phyloP scores from a whole-genome alignment of 2,329 filamentous ascomycete genomes.

The Nannizziopsis arthrosporioides region DNA sequence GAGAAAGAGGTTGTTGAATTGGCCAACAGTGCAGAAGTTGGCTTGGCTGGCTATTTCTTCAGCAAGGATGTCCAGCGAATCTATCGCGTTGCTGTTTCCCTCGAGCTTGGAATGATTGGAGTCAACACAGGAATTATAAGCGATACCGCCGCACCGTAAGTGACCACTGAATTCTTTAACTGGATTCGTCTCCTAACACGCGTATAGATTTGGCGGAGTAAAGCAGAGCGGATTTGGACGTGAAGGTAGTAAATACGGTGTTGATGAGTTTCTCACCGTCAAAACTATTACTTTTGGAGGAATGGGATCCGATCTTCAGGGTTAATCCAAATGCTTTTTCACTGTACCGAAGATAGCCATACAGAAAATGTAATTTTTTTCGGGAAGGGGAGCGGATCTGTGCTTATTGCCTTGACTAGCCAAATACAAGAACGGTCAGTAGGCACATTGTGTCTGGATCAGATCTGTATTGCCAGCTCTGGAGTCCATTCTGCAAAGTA shows the following conservation, averaged over 20 bases:
- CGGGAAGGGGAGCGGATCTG: too few relatives aligned
- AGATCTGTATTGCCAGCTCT: too few relatives aligned
- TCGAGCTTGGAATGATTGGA: slow-evolving; percentile 42
- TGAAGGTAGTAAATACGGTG: slow-evolving; percentile 66
- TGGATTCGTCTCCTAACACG: neutral
- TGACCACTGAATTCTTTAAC: slow-evolving; percentile 11
- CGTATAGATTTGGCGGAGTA: slow-evolving; percentile 58
- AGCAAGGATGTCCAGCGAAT: slow-evolving; percentile 48
- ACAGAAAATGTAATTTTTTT: too few relatives aligned
- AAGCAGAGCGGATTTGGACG: slow-evolving; percentile 73
- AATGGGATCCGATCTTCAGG: slow-evolving; percentile 48
- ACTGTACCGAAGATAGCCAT: neutral
- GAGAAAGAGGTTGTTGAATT: slow-evolving; percentile 78
- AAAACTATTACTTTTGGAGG: slow-evolving; percentile 59
- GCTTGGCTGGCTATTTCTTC: slow-evolving; percentile 91
- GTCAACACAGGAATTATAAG: slow-evolving; percentile 61
- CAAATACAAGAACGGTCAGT: too few relatives aligned
- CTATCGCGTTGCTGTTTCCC: slow-evolving; percentile 49
- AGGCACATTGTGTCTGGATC: too few relatives aligned
- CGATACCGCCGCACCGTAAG: slow-evolving; percentile 41
- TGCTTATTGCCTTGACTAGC: too few relatives aligned
- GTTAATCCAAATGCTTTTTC: slow-evolving; percentile 14
- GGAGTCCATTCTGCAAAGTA: too few relatives aligned
- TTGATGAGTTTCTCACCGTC: slow-evolving; percentile 62
- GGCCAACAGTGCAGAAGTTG: slow-evolving; percentile 74